Evolutionary conservation across 805 yeast genomes (phyloP).

Genomic region (Candida boleticola): DNA sequence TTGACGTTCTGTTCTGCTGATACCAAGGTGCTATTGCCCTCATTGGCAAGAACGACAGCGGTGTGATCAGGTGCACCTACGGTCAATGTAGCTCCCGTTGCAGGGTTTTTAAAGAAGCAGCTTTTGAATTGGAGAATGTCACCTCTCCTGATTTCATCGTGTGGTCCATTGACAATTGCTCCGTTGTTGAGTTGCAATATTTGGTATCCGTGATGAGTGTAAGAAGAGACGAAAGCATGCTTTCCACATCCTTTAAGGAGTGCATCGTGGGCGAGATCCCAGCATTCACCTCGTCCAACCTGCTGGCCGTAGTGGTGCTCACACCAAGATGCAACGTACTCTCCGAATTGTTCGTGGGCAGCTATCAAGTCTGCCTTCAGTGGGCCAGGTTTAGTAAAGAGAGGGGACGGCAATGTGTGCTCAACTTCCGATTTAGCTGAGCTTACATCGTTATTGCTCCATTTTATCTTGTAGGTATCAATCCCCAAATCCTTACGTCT

Average conservation of each 20-base stretch:
- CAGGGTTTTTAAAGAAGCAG: slow-evolving; percentile 38
- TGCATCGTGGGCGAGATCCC: slow-evolving; percentile 60
- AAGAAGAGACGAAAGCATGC: slow-evolving; percentile 53
- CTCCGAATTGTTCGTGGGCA: slow-evolving; percentile 44
- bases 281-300: slow-evolving; percentile 59
- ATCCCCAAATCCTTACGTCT: slow-evolving; percentile 37
- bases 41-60: slow-evolving; percentile 26
- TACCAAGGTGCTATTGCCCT: slow-evolving; percentile 22
- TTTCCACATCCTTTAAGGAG: slow-evolving; percentile 53
- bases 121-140: slow-evolving; percentile 51
- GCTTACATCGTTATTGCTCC: slow-evolving; percentile 30
- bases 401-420: slow-evolving; percentile 44
- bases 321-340: slow-evolving; percentile 54
- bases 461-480: slow-evolving; percentile 30
- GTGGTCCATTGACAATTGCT: slow-evolving; percentile 20
- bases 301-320: slow-evolving; percentile 44
- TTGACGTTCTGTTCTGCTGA: slow-evolving; percentile 52
- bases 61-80: slow-evolving; percentile 59
- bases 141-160: slow-evolving; percentile 50
- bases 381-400: slow-evolving; percentile 22
- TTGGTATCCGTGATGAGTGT: slow-evolving; percentile 47
- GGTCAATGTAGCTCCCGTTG: slow-evolving; percentile 30
- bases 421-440: slow-evolving; percentile 26
- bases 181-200: slow-evolving; percentile 18
- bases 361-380: slow-evolving; percentile 27